Percentiles rank a stretch among this genome's conserved stretches.
Conservation (phyloP, 371 early-diverging fungal genomes). For the Syncephalastrum sp. region DNA sequence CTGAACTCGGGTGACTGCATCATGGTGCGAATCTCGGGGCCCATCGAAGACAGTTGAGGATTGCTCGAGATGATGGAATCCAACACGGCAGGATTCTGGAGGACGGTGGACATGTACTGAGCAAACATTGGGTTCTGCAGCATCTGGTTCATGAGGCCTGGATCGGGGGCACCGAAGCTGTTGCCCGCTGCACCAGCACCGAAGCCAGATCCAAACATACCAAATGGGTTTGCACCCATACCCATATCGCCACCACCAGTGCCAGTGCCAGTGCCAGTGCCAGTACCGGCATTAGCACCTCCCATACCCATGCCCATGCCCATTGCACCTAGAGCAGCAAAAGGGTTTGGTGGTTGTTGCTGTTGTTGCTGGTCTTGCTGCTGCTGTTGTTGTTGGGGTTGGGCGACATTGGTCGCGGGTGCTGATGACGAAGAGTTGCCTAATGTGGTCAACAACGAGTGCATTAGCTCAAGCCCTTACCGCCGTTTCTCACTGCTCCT, state of each 20-base stretch:
- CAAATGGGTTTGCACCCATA: conserved; percentile 53
- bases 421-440: conserved; percentile 22
- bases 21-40: conserved; percentile 84
- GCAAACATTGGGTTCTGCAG: conserved; percentile 84
- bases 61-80: conserved; percentile 81
- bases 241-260: conserved; percentile 28
- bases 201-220: conserved; percentile 48
- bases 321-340: conserved; percentile 16
- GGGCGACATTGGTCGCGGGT: conserved; percentile 30
- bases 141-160: conserved; percentile 69
- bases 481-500: background rate
- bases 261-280: conserved; percentile 32
- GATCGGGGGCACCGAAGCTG: conserved; percentile 67
- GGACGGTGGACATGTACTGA: conserved; percentile 74
- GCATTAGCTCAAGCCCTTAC: conserved; percentile 1
- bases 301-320: too few species aligned
- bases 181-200: conserved; percentile 60
- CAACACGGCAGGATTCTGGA: conserved; percentile 82
- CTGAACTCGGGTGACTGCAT: conserved; percentile 80
- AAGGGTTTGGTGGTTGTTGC: conserved; percentile 29
- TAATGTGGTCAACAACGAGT: conserved; percentile 19
- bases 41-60: conserved; percentile 79
- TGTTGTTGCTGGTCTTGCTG: conserved; percentile 16
- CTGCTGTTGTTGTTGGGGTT: conserved; percentile 21
- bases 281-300: conserved; percentile 30